phyloP scores from a whole-genome alignment of 441 rosid genomes.

The Eutrema salsugineum region DNA sequence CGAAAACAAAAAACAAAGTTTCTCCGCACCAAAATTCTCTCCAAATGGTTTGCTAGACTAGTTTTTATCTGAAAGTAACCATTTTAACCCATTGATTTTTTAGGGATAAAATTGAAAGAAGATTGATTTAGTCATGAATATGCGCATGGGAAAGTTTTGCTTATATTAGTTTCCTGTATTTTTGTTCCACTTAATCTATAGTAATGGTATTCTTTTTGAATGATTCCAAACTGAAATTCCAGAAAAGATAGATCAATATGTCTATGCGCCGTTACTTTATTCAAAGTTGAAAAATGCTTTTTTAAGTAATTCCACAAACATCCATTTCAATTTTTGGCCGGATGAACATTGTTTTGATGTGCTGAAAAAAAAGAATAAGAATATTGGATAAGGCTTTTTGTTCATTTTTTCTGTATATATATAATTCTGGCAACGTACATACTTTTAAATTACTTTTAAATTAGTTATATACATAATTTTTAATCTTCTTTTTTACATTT shows the following conservation, averaged over 20 bases:
- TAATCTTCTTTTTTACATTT: background rate
- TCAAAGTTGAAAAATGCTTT: background rate
- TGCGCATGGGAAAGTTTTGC: too few species aligned
- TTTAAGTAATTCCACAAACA: background rate
- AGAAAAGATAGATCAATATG: background rate
- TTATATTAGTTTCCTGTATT: background rate
- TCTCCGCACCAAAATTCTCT: too few species aligned
- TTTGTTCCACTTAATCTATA: background rate
- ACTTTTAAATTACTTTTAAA: background rate
- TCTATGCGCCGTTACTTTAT: background rate
- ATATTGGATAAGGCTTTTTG: conserved; percentile 21
- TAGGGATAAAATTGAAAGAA: too few species aligned
- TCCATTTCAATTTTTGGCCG: background rate
- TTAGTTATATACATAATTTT: background rate
- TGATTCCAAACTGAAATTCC: background rate
- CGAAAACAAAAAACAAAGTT: too few species aligned
- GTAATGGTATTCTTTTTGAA: background rate
- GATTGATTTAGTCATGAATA: too few species aligned
- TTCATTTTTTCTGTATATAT: background rate
- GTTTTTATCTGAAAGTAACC: too few species aligned
- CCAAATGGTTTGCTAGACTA: too few species aligned
- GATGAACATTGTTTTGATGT: conserved; percentile 22
- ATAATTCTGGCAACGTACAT: background rate
- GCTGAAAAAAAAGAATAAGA: conserved; percentile 20
- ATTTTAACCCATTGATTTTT: too few species aligned